Conservation (phyloP, 345 rosid species). For the Populus tremula region DNA sequence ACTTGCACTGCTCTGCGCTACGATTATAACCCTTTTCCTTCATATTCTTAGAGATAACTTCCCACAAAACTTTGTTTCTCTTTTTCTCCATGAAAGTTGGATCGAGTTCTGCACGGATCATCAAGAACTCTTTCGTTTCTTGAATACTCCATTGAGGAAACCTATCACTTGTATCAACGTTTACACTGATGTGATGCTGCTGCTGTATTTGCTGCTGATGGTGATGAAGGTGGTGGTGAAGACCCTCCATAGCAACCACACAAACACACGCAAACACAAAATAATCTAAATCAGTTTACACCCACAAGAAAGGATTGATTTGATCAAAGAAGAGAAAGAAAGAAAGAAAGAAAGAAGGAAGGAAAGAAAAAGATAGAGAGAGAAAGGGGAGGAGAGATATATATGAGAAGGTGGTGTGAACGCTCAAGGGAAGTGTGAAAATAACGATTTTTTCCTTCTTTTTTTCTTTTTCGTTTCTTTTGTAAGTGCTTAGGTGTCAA, state of each 20-base stretch:
- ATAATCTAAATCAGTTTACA: slow-evolving; percentile 2
- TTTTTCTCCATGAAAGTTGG: slow-evolving; percentile 91
- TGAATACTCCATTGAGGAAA: slow-evolving; percentile 95
- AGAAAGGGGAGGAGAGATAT: slow-evolving; percentile 31
- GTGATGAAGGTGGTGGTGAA: slow-evolving; percentile 32
- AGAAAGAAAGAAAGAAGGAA: neutral
- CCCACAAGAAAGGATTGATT: slow-evolving; percentile 12
- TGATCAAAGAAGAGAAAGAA: neutral
- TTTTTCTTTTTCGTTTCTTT: neutral
- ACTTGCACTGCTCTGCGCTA: slow-evolving; percentile 98
- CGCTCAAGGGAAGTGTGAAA: slow-evolving; percentile 45
- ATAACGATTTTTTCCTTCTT: neutral
- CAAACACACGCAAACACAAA: slow-evolving; percentile 6
- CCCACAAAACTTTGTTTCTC: slow-evolving; percentile 91
- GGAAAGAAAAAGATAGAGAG: slow-evolving; percentile 12
- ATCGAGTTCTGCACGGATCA: slow-evolving; percentile 80
- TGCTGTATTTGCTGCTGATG: slow-evolving; percentile 39
- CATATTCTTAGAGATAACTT: slow-evolving; percentile 68
- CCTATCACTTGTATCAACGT: slow-evolving; percentile 57
- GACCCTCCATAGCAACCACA: slow-evolving; percentile 52
- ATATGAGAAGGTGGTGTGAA: slow-evolving; percentile 44
- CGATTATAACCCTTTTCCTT: slow-evolving; percentile 78
- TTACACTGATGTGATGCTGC: slow-evolving; percentile 39
- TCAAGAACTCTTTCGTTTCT: slow-evolving; percentile 81
- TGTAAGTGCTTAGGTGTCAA: slow-evolving; percentile 31